phyloP scores from a whole-genome alignment of 202 grass and related monocot genomes.

The Elaeis oleifera region DNA sequence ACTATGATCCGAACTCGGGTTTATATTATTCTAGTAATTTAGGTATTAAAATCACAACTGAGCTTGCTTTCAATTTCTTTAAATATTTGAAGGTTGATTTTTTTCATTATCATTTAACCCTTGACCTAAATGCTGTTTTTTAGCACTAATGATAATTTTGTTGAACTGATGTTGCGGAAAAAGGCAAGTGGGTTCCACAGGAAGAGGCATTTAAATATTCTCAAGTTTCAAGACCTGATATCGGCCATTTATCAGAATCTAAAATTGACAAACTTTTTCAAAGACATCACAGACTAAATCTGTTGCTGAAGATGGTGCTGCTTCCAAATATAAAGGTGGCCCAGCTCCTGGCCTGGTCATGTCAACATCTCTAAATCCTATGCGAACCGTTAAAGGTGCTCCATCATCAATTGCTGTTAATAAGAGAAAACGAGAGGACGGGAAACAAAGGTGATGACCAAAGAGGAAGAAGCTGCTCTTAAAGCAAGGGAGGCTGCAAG shows the following conservation, averaged over 20 bases:
- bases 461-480: slow-evolving; percentile 73
- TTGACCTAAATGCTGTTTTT: too few species aligned
- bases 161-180: too few species aligned
- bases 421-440: slow-evolving; percentile 68
- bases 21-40: slow-evolving; percentile 75
- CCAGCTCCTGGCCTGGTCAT: slow-evolving; percentile 56
- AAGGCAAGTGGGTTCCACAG: slow-evolving; percentile 72
- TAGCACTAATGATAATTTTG: too few species aligned
- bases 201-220: slow-evolving; percentile 64
- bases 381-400: slow-evolving; percentile 48
- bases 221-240: slow-evolving; percentile 16
- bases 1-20: slow-evolving; percentile 67
- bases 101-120: too few species aligned
- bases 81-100: too few species aligned
- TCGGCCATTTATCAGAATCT: too few species aligned
- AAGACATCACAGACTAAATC: slow-evolving; percentile 36
- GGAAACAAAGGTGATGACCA: slow-evolving; percentile 53
- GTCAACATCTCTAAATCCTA: slow-evolving; percentile 57
- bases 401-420: slow-evolving; percentile 42
- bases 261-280: slow-evolving; percentile 23
- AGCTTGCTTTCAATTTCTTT: too few species aligned
- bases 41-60: slow-evolving; percentile 30
- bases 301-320: neutral
- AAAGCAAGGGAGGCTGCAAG: slow-evolving; percentile 74
- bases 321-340: slow-evolving; percentile 37